Percentiles rank a stretch among this genome's conserved stretches.
Conservation (phyloP, 331 rosid genomes). For the Phaseolus coccineus region DNA sequence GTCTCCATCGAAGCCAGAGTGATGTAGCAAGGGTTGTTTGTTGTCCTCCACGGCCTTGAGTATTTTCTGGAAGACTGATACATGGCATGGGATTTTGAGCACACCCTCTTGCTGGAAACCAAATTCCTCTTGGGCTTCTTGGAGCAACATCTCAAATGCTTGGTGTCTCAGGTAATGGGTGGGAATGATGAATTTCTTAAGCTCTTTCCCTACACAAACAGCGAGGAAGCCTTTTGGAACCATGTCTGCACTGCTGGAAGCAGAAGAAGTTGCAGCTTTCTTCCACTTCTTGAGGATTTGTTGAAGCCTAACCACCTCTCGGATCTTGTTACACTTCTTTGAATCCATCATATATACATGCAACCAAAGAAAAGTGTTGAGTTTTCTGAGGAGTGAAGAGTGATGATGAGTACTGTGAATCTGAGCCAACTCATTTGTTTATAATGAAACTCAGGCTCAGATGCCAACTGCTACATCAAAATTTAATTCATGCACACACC, state of each 20-base stretch:
- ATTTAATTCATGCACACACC: no score
- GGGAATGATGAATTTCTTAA: constrained; percentile 57
- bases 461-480: no score
- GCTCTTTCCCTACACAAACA: constrained; percentile 55
- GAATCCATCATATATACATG: constrained; percentile 53
- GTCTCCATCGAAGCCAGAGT: constrained; percentile 32
- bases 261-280: constrained; percentile 51
- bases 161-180: constrained; percentile 52
- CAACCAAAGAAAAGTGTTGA: background rate
- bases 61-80: constrained; percentile 46
- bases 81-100: constrained; percentile 54
- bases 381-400: background rate
- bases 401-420: background rate
- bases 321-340: constrained; percentile 77
- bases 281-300: constrained; percentile 86
- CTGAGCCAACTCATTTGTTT: constrained; percentile 24
- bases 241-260: background rate
- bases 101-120: constrained; percentile 63
- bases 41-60: constrained; percentile 50
- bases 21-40: constrained; percentile 46
- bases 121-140: constrained; percentile 54
- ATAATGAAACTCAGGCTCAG: no score
- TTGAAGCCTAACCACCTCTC: constrained; percentile 85
- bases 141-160: constrained; percentile 51
- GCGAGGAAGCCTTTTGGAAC: constrained; percentile 61